A percentile compares a stretch with the other conserved stretches of the same genome.
Evolutionary conservation across 306 rosid species (phyloP).

Genomic region (Parietaria judaica): DNA sequence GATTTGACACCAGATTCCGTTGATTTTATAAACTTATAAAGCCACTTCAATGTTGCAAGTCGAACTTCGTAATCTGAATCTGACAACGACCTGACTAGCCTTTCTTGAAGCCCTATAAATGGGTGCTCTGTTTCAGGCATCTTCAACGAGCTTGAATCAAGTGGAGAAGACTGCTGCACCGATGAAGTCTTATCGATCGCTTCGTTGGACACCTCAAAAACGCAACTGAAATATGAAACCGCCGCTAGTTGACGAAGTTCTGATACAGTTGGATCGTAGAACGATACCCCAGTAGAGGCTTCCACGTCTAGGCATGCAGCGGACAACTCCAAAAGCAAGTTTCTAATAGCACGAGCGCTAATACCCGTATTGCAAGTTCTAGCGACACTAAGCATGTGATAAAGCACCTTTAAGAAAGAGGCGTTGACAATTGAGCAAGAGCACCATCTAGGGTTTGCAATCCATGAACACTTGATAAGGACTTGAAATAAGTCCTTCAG

Average conservation of each 20-base stretch:
- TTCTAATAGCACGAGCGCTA: conserved; percentile 32
- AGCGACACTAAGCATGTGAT: conserved; percentile 74
- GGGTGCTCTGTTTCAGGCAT: conserved; percentile 33
- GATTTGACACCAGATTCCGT: conserved; percentile 36
- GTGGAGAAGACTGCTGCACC: conserved; percentile 30
- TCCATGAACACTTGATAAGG: conserved; percentile 53
- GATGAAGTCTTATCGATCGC: conserved; percentile 29
- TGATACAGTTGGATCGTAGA: conserved; percentile 74
- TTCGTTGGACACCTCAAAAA: conserved; percentile 57
- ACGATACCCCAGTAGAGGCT: conserved; percentile 28
- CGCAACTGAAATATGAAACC: conserved; percentile 69
- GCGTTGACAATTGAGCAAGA: conserved; percentile 69
- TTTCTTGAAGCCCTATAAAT: conserved; percentile 49
- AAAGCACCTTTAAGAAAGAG: conserved; percentile 57
- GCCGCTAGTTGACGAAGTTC: conserved; percentile 85
- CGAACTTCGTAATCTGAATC: conserved; percentile 84
- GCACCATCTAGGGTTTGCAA: conserved; percentile 52
- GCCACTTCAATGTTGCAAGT: conserved; percentile 86
- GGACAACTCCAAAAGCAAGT: conserved; percentile 62
- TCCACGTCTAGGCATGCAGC: conserved; percentile 65
- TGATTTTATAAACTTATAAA: conserved; percentile 62
- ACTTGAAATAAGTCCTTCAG: conserved; percentile 50
- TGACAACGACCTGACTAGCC: conserved; percentile 61
- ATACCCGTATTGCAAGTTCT: conserved; percentile 38
- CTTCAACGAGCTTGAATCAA: conserved; percentile 31